phyloP scores from a whole-genome alignment of 2,329 filamentous ascomycete genomes.

The Aspergillus sp. region DNA sequence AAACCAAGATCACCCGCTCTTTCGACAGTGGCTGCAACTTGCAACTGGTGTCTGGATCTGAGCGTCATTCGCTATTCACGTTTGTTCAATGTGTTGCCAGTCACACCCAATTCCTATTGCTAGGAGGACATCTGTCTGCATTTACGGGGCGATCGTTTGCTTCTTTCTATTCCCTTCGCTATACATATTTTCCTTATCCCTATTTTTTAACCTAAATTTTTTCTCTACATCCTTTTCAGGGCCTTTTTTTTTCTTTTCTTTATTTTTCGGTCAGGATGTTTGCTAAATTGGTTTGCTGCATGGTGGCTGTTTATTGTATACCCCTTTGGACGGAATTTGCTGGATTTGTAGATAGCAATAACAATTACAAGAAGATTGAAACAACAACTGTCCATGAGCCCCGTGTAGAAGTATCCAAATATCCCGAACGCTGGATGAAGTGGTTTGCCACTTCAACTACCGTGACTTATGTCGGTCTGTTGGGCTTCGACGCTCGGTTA shows the following conservation, averaged over 20 bases:
- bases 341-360: too few species aligned
- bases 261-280: slow-evolving; percentile 5
- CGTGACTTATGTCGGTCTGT: neutral
- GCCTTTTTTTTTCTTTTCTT: slow-evolving; percentile 9
- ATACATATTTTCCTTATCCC: slow-evolving; percentile 11
- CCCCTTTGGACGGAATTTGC: too few species aligned
- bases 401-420: too few species aligned
- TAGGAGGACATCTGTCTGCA: slow-evolving; percentile 20
- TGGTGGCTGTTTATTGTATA: too few species aligned
- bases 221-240: slow-evolving; percentile 5
- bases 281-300: slow-evolving; percentile 15
- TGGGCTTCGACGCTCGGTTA: neutral
- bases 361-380: too few species aligned
- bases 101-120: slow-evolving; percentile 4
- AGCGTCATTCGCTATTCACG: slow-evolving; percentile 20
- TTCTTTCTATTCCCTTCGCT: slow-evolving; percentile 8
- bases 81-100: slow-evolving; percentile 17
- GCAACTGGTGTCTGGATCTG: slow-evolving; percentile 5
- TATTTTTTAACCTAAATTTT: neutral
- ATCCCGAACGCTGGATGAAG: slow-evolving; percentile 6
- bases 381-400: too few species aligned
- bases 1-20: slow-evolving; percentile 7
- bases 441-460: slow-evolving; percentile 6
- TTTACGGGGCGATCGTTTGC: slow-evolving; percentile 21
- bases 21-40: slow-evolving; percentile 3